Evolutionary conservation across 331 rosid genomes (phyloP).

Genomic region (Dryas integrifolia): DNA sequence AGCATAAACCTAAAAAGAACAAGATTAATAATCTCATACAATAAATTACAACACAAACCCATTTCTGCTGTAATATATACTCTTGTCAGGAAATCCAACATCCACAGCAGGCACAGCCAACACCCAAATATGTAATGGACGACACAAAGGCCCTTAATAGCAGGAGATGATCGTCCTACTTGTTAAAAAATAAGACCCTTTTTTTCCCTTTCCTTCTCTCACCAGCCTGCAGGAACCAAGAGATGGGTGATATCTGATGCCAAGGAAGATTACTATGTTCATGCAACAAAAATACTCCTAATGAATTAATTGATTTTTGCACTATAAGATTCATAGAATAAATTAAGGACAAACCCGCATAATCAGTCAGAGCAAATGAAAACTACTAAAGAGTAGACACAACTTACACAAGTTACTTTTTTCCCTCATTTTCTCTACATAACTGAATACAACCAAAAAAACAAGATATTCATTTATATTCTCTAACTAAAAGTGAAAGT

Average conservation of each 20-base stretch:
- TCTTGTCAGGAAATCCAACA: neutral
- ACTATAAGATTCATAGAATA: neutral
- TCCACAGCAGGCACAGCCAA: neutral
- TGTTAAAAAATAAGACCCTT: constrained; percentile 66
- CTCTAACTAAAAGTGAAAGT: neutral
- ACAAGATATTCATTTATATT: neutral
- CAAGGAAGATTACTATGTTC: neutral
- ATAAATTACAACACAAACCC: neutral
- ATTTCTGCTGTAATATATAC: constrained; percentile 2
- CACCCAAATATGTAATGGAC: neutral
- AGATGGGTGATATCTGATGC: neutral
- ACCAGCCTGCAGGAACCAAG: constrained; percentile 57
- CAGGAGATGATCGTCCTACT: constrained; percentile 23
- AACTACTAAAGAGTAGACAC: neutral
- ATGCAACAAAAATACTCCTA: neutral
- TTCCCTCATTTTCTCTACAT: neutral
- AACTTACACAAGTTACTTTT: neutral
- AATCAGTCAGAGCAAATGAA: neutral
- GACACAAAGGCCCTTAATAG: neutral
- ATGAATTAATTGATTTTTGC: neutral
- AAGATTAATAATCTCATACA: neutral
- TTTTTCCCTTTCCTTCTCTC: constrained; percentile 77
- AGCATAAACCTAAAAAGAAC: neutral
- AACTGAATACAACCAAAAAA: too few relatives aligned
- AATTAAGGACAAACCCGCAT: neutral